These are phyloP conservation scores for Pontederia crassipes DNA, from an alignment of 176 grass and related monocot species.

Conservation along the genomic window DNA sequence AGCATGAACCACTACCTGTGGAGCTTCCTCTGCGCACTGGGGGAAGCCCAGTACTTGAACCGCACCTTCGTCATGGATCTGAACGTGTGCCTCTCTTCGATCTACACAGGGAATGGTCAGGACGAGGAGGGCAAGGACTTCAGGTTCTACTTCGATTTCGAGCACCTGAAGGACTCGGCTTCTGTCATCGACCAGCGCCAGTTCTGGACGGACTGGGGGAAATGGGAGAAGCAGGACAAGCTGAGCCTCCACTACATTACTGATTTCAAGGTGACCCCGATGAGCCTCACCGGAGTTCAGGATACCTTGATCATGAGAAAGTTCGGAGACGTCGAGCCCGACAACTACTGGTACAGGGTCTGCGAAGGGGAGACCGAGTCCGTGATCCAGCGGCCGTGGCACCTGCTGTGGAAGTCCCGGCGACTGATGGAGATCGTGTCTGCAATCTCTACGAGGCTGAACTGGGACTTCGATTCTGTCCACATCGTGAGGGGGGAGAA, in stretches of 20 bases:
- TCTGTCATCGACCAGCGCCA: slow-evolving; percentile 68
- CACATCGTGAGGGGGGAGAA: slow-evolving; percentile 78
- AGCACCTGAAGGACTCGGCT: slow-evolving; percentile 63
- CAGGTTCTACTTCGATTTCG: slow-evolving; percentile 90
- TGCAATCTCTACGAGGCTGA: slow-evolving; percentile 64
- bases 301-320: slow-evolving; percentile 86
- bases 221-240: slow-evolving; percentile 59
- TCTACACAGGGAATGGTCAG: slow-evolving; percentile 45
- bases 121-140: slow-evolving; percentile 78
- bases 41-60: slow-evolving; percentile 84
- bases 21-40: slow-evolving; percentile 72
- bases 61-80: slow-evolving; percentile 84
- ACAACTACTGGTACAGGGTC: slow-evolving; percentile 86
- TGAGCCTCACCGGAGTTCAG: slow-evolving; percentile 57
- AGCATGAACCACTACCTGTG: slow-evolving; percentile 93
- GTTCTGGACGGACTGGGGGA: slow-evolving; percentile 74
- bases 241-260: slow-evolving; percentile 61
- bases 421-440: slow-evolving; percentile 89
- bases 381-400: slow-evolving; percentile 77
- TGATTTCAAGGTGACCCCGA: slow-evolving; percentile 67
- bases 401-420: slow-evolving; percentile 80
- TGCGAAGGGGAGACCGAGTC: slow-evolving; percentile 79
- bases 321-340: slow-evolving; percentile 57
- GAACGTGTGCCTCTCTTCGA: slow-evolving; percentile 53
- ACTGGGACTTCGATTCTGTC: slow-evolving; percentile 80